Conservation (phyloP, 306 rosid species). For the Vicia faba region DNA sequence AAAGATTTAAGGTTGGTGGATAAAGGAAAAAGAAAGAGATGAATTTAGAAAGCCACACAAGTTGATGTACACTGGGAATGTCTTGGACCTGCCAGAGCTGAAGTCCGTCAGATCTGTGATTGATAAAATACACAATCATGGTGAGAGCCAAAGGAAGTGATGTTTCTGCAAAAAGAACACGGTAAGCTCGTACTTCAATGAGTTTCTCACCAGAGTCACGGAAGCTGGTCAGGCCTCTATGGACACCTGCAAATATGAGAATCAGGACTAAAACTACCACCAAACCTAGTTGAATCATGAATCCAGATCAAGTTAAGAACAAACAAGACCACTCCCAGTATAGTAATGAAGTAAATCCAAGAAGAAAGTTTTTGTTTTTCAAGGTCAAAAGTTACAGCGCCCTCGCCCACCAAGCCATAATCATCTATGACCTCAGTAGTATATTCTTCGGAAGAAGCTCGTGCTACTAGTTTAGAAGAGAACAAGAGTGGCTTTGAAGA, state of each 20-base stretch:
- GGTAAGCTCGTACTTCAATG: constrained; percentile 85
- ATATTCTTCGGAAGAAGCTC: constrained; percentile 14
- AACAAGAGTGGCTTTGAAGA: constrained; percentile 4
- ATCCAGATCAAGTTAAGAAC: no score
- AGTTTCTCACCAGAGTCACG: constrained; percentile 83
- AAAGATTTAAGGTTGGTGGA: constrained; percentile 91
- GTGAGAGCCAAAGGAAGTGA: constrained; percentile 91
- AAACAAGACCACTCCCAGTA: no score
- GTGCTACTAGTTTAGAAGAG: constrained; percentile 31
- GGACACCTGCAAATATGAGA: no score
- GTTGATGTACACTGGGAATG: constrained; percentile 68
- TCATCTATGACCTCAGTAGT: constrained; percentile 29
- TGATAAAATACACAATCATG: constrained; percentile 87
- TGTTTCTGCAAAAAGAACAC: constrained; percentile 90
- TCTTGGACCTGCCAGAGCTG: constrained; percentile 88
- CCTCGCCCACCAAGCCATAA: constrained; percentile 60
- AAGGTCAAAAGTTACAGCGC: constrained; percentile 65
- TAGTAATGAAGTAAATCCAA: constrained; percentile 62
- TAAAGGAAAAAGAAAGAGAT: constrained; percentile 81
- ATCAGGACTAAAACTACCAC: no score
- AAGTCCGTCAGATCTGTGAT: constrained; percentile 89
- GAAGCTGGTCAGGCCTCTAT: constrained; percentile 89
- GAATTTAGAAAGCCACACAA: constrained; percentile 82
- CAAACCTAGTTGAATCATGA: no score
- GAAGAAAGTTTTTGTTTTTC: constrained; percentile 68